A percentile compares a stretch with the other conserved stretches of the same genome.
Evolutionary conservation across 2,329 filamentous ascomycete species (phyloP).

Genomic region (Herpotrichia juniperi): DNA sequence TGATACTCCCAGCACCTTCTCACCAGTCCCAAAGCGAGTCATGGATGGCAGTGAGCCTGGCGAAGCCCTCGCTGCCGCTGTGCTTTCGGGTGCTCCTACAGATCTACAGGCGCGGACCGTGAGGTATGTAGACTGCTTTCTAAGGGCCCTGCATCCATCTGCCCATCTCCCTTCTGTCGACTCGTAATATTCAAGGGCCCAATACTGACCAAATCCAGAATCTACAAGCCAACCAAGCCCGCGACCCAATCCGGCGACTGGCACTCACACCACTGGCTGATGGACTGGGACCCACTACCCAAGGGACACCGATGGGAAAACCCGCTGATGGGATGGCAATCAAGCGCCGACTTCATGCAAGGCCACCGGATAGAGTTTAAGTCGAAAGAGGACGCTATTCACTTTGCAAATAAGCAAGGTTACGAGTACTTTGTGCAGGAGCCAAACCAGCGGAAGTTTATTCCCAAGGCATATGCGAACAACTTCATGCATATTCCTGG

Average conservation of each 20-base stretch:
- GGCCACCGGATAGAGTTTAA: conserved; percentile 90
- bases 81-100: conserved; percentile 88
- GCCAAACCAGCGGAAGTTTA: conserved; percentile 84
- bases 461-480: conserved; percentile 94
- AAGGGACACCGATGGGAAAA: conserved; percentile 99
- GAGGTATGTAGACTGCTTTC: conserved; percentile 64
- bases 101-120: conserved; percentile 94
- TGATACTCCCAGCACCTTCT: conserved; percentile 71
- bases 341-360: conserved; percentile 92
- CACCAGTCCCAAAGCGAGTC: conserved; percentile 85
- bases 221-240: conserved; percentile 90
- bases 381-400: conserved; percentile 90
- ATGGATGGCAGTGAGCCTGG: conserved; percentile 89
- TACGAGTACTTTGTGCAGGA: conserved; percentile 99
- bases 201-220: conserved; percentile 61
- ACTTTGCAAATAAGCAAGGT: conserved; percentile 97
- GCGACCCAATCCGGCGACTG: conserved; percentile 94
- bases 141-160: not conserved
- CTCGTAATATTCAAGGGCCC: not conserved
- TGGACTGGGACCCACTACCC: conserved; percentile 95
- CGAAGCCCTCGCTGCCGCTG: conserved; percentile 76
- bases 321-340: conserved; percentile 97
- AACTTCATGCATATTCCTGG: conserved; percentile 87
- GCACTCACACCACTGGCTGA: conserved; percentile 85
- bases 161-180: not conserved